A percentile compares a stretch with the other conserved stretches of the same genome.
phyloP scores from a whole-genome alignment of 257 asterid species.

The Ajuga chamaepitys region DNA sequence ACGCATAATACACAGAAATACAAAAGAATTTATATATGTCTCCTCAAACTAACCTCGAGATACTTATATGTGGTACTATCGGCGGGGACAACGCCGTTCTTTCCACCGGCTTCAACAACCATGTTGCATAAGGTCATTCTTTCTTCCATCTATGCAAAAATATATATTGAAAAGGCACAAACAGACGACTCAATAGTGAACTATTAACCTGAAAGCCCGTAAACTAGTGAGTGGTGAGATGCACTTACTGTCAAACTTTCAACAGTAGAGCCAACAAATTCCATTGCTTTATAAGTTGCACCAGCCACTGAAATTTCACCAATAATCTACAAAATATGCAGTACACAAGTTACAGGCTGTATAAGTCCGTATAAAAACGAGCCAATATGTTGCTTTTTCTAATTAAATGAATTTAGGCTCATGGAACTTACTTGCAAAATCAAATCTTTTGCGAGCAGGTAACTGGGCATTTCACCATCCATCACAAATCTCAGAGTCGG shows the following conservation, averaged over 20 bases:
- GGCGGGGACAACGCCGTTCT: constrained; percentile 91
- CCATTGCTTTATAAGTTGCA: constrained; percentile 98
- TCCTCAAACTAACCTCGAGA: constrained; percentile 62
- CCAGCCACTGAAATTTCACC: constrained; percentile 99
- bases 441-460: constrained; percentile 92
- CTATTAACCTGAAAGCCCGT: neutral
- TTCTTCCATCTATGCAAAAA: constrained; percentile 80
- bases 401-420: neutral
- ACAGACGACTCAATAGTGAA: neutral
- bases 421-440: constrained; percentile 73
- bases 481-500: constrained; percentile 87
- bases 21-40: no score
- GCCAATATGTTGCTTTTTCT: neutral
- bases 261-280: constrained; percentile 84
- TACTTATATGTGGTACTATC: constrained; percentile 81
- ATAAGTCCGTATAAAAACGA: neutral
- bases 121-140: constrained; percentile 98
- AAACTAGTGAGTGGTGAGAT: neutral
- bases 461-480: constrained; percentile 97
- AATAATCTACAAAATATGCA: constrained; percentile 54
- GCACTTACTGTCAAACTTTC: constrained; percentile 80
- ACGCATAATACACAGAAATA: neutral
- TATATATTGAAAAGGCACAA: neutral
- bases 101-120: constrained; percentile 98
- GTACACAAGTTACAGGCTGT: neutral